phyloP scores from a whole-genome alignment of 306 rosid genomes.

The Abrus pulchellus region DNA sequence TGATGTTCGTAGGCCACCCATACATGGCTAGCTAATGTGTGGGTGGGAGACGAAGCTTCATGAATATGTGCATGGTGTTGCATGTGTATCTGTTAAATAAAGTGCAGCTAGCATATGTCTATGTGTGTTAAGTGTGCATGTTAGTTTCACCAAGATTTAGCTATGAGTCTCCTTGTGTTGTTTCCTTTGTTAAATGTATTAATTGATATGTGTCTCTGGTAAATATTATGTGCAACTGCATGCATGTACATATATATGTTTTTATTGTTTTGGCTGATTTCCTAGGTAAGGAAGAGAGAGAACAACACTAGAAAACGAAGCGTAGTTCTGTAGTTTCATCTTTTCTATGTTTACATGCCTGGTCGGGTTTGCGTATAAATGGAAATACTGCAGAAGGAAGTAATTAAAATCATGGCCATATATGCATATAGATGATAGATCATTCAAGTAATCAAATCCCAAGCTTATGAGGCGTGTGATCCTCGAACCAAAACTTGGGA shows the following conservation, averaged over 20 bases:
- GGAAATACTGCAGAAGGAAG: not conserved
- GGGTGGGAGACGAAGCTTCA: not conserved
- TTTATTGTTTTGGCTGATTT: conserved; percentile 10
- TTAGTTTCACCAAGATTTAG: conserved; percentile 18
- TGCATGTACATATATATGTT: not conserved
- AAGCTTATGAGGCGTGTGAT: not conserved
- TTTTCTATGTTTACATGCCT: not conserved
- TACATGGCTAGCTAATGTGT: not conserved
- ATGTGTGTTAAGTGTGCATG: not conserved
- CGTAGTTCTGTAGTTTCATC: not conserved
- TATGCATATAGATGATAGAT: not conserved
- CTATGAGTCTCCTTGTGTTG: conserved; percentile 18
- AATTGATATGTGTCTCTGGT: not conserved
- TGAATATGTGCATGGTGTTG: conserved; percentile 25
- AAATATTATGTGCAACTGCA: conserved; percentile 1
- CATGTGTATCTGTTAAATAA: conserved; percentile 28
- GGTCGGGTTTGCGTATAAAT: not conserved
- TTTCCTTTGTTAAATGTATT: not conserved
- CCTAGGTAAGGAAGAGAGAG: not conserved
- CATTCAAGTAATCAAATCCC: not conserved
- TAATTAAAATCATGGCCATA: not conserved
- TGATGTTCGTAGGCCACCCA: conserved; percentile 21
- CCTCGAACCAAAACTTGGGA: too few relatives aligned
- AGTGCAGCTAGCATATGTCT: not conserved
- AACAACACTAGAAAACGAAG: not conserved